Evolutionary conservation across 228 moss, liverwort and hornwort genomes (phyloP), one percentile per base, ranked within the genome.

Genomic region (Sphagnum fallax): DNA sequence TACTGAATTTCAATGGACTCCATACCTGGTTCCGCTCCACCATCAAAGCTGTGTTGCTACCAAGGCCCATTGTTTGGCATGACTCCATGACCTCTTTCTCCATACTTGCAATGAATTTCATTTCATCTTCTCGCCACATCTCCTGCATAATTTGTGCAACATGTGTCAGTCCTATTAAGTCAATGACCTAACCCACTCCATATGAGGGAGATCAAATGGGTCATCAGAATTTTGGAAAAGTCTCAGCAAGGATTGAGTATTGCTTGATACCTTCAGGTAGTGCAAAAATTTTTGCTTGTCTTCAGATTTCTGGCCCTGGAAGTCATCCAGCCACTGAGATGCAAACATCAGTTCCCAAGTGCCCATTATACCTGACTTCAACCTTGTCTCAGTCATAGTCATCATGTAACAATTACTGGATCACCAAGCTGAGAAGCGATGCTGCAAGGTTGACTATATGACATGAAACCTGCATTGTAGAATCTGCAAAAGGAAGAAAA

Each of bases 311-410:
- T 85, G 91, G 73, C 83, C 84, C 16, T 91, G 91, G 81, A 90
- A 93, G 61, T 89, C 85, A 74, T 84, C 87, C 65, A 91, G 82
- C 62, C 85, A 80, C 66, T 84, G 84, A 48, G 90, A 87, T 76
- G 93, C 97, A 65, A 88, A 82, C 67, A 98, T 83, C 91, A 88
- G 91, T 75, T 98, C 97, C 70, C 93, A 93, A 73, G 90, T 91
- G 65, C 97, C 84, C 72, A 32, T 32, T 32, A 32, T 32, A 98
- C 97, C 96, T 96, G 73, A 61, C 53, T 16, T 69, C 8, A 72
- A 71, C n/a, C 51, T 59, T 64, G 51, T 59, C 63, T 32, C 32
- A 32, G 32, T 1, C 32, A 18, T 32, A 32, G 32, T 32, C 32
- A 32, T 32, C 32, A 32, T 32, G 32, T 32, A 32, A 32, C 32